Evolutionary conservation across 129 eudicot genomes (phyloP), one percentile per base, ranked within the genome.

Genomic region (Silybum marianum): DNA sequence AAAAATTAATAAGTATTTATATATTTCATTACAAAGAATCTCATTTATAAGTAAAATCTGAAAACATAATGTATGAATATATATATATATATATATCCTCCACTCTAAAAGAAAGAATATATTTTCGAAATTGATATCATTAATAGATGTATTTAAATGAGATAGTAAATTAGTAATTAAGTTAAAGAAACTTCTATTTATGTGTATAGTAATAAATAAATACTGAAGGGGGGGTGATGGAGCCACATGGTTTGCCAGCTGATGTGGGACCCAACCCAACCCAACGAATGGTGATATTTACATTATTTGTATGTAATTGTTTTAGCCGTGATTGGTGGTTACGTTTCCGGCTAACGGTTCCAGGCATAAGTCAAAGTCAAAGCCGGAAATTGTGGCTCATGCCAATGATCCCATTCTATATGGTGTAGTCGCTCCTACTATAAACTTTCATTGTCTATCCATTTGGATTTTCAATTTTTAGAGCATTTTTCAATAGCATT

Each of bases 241-340:
- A 77, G 66, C 78, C 86, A 78, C 86, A 72, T 77, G 86, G 67
- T 83, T 60, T 78, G 75, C 75, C 86, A 83, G 86, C 83, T 71
- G 74, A 83, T 72, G 9, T 18, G 36, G 86, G 82, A 9, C 82
- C 86, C 73, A 38, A 9, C 79, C 86, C 67, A 36, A 46, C 25
- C 44, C n/a, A n/a, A n/a, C n/a, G n/a, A 9, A 75, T 76, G 32
- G 22, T 19, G 1, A 21, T 66, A 28, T 28, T 44, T 3, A 11
- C 16, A 18, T 3, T 60, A 21, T 72, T 42, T 40, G 16, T 66
- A 14, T 32, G 22, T n/a, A 60, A 32, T 28, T 71, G 14, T 60
- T 66, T 1, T 44, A 34, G 74, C 73, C 78, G 44, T 83, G 82
- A 83, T 71, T 83, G 82, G 72, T 38, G 82, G 69, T 70, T 54